Evolutionary conservation across 306 rosid genomes (phyloP), one percentile per base, ranked within the genome.

Genomic region (Acmispon strigosus): DNA sequence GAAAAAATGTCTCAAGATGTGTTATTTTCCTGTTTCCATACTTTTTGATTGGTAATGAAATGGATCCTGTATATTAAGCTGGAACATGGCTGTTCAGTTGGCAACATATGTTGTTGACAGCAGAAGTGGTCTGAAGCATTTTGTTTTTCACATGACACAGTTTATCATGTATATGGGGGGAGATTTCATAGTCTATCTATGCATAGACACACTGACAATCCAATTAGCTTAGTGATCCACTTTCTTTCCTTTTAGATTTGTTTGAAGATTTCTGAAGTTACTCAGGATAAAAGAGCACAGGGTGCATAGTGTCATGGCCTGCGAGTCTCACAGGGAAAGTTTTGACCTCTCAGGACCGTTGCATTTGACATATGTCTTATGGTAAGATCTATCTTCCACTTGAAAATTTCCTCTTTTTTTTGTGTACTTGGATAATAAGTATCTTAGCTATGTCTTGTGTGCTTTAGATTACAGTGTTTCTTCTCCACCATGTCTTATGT

Each of bases 271-370:
- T 76, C 43, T 44, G 53, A 74, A 76, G 79, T 69, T 81, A 49
- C 12, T 8, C 6, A 41, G 84, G 66, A 55, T 72, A 83, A 55
- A 66, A 50, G 54, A 15, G 12, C 11, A 9, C 15, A 52, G n/a
- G 24, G 42, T n/a, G 16, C 41, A 32, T 19, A 70, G 47, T 65
- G 49, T 51, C 74, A 90, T 86, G 97, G 85, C 82, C 8, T 86
- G 86, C 44, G 92, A 87, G 86, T 32, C 6, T 32, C 7, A 0
- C 7, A 91, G 96, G 83, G 90, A 94, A 76, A 13, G 67, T 51
- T 91, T 91, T 81, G 78, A 82, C 75, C 88, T 83, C 83, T 75
- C 89, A 29, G 99, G 96, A 67, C 97, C 97, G 49, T 83, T 86
- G 66, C 99, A 89, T 77, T 57, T 94, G 18, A 84, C 96, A 65